phyloP scores from a whole-genome alignment of 352 stramenopile species.

The Peronosclerospora sorghi region DNA sequence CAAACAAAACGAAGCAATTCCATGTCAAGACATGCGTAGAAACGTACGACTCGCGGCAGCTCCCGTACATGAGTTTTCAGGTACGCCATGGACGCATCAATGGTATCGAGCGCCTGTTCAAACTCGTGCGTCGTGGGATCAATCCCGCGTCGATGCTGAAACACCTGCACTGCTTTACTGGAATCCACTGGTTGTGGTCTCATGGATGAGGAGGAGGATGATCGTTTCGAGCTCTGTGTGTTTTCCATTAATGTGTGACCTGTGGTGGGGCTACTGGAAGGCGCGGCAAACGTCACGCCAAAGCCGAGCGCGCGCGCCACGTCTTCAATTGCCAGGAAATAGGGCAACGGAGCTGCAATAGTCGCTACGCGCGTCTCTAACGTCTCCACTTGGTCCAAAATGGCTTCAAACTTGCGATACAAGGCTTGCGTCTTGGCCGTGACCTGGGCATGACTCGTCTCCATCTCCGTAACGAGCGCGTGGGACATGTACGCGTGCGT shows the following conservation, averaged over 20 bases:
- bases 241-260: too few species aligned
- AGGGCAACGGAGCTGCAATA: constrained; percentile 53
- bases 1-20: background rate
- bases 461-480: constrained; percentile 67
- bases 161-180: constrained; percentile 52
- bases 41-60: too few species aligned
- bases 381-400: constrained; percentile 46
- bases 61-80: constrained; percentile 52
- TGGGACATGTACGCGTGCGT: constrained; percentile 50
- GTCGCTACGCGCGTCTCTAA: constrained; percentile 50
- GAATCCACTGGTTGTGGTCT: background rate
- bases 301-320: constrained; percentile 51
- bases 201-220: background rate
- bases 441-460: constrained; percentile 67
- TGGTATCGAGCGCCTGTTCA: constrained; percentile 47
- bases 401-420: constrained; percentile 68
- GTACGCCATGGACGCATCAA: constrained; percentile 54
- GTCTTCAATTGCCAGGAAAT: constrained; percentile 57
- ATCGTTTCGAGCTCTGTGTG: constrained; percentile 11
- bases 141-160: constrained; percentile 59
- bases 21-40: too few species aligned
- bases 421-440: constrained; percentile 61
- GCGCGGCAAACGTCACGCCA: constrained; percentile 50
- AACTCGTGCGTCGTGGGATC: constrained; percentile 60
- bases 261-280: constrained; percentile 8